phyloP scores from a whole-genome alignment of 257 asterid genomes.

The Przewalskia tangutica region DNA sequence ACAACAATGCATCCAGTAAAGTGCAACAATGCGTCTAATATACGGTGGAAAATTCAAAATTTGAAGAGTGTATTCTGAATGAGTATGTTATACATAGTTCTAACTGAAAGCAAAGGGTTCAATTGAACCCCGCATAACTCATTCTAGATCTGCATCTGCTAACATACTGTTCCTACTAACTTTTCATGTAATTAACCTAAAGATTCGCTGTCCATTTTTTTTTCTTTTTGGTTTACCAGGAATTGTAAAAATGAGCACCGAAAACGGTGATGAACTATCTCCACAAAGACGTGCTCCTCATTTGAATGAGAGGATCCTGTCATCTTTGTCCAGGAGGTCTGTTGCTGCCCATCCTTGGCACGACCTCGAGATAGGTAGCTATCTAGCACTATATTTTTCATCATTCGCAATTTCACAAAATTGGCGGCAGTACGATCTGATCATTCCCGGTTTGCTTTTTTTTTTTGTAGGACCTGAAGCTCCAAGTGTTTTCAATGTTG shows the following conservation, averaged over 20 bases:
- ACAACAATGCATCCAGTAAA: neutral
- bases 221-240: neutral
- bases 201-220: too few species aligned
- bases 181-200: too few species aligned
- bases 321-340: slow-evolving; percentile 20
- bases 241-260: slow-evolving; percentile 5
- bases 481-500: slow-evolving; percentile 17
- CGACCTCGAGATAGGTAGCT: slow-evolving; percentile 22
- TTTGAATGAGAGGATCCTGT: slow-evolving; percentile 20
- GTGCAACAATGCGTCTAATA: neutral
- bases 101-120: neutral
- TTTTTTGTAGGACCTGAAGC: slow-evolving; percentile 21
- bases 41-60: neutral
- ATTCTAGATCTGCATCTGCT: too few species aligned
- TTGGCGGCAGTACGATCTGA: neutral
- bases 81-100: neutral
- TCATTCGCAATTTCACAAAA: neutral
- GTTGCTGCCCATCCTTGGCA: slow-evolving; percentile 34
- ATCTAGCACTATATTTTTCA: neutral
- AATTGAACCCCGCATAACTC: neutral
- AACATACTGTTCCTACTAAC: neutral
- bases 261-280: neutral
- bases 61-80: neutral
- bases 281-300: slow-evolving; percentile 12
- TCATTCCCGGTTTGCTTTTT: neutral